Percentiles rank a stretch among this genome's conserved stretches.
These are phyloP conservation scores for Rhizophora mangle DNA, from an alignment of 345 rosid genomes.

Conservation along the genomic window DNA sequence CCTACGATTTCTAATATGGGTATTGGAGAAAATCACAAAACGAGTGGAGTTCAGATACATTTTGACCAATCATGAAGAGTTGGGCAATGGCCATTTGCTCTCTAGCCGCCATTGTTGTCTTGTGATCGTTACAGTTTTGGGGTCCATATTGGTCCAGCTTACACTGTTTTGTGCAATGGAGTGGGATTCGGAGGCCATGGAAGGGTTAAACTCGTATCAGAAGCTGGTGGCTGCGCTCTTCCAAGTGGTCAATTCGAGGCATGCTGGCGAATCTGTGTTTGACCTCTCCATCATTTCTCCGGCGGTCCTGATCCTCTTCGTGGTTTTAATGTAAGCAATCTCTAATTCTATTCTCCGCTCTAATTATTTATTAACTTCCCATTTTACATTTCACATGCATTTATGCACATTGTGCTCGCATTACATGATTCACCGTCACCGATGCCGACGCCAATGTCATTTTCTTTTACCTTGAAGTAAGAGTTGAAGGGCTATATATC, in stretches of 20 bases:
- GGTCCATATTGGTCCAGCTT: slow-evolving; percentile 37
- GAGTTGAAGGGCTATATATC: no score
- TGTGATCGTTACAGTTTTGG: slow-evolving; percentile 44
- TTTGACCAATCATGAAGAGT: slow-evolving; percentile 31
- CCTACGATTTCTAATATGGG: slow-evolving; percentile 38
- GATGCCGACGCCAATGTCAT: no score
- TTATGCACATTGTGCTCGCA: no score
- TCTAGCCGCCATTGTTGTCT: slow-evolving; percentile 22
- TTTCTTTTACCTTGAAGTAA: no score
- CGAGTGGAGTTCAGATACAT: slow-evolving; percentile 34
- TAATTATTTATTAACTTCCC: not conserved
- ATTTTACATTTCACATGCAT: no score
- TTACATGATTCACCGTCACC: no score
- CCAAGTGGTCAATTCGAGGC: slow-evolving; percentile 49
- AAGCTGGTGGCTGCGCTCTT: slow-evolving; percentile 46
- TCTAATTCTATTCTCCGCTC: not conserved
- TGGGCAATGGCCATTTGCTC: slow-evolving; percentile 47
- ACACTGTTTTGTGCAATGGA: slow-evolving; percentile 38
- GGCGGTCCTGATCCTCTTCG: slow-evolving; percentile 50
- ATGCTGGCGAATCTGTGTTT: slow-evolving; percentile 50
- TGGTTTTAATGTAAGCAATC: slow-evolving; percentile 64
- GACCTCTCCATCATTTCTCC: slow-evolving; percentile 56
- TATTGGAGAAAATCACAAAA: slow-evolving; percentile 32
- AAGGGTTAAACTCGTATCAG: slow-evolving; percentile 38
- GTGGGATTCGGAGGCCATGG: slow-evolving; percentile 46